These are phyloP conservation scores for Eremomyces bilateralis DNA, from an alignment of 495 filamentous ascomycete species.

Conservation along the genomic window DNA sequence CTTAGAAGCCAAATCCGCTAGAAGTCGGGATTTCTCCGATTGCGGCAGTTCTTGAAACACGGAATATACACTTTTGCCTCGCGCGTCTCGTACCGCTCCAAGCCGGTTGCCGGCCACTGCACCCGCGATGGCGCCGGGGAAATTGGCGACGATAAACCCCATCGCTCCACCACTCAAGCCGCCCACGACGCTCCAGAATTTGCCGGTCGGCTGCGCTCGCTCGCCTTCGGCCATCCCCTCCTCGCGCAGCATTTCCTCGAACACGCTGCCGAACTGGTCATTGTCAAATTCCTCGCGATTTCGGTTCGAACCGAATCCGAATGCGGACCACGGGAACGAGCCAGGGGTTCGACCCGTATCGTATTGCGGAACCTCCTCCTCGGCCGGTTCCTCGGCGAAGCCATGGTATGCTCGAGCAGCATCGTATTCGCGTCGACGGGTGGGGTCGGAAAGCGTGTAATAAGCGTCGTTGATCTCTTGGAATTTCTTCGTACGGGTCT, in stretches of 20 bases:
- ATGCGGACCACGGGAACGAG: conserved; percentile 35
- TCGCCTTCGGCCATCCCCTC: conserved; percentile 57
- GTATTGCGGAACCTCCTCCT: conserved; percentile 33
- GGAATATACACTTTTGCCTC: conserved; percentile 85
- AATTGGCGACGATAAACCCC: conserved; percentile 85
- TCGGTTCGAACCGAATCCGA: conserved; percentile 33
- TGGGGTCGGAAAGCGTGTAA: conserved; percentile 70
- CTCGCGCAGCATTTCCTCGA: conserved; percentile 96
- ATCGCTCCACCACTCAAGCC: conserved; percentile 73
- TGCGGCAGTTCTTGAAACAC: conserved; percentile 73
- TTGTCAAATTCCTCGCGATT: conserved; percentile 31
- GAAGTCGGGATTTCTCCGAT: conserved; percentile 50
- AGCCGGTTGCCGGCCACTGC: conserved; percentile 82
- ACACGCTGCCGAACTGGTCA: conserved; percentile 72
- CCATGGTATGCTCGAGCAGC: conserved; percentile 33
- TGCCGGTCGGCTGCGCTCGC: conserved; percentile 33
- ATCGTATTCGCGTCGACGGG: conserved; percentile 77
- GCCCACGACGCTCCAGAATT: conserved; percentile 73
- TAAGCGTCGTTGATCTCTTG: conserved; percentile 96
- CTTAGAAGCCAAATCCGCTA: conserved; percentile 21
- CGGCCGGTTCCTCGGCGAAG: conserved; percentile 27
- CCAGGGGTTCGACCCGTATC: conserved; percentile 15
- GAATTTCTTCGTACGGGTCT: conserved; percentile 70
- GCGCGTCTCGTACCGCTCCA: conserved; percentile 68
- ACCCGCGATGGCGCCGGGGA: conserved; percentile 73